A percentile compares a stretch with the other conserved stretches of the same genome.
Conservation (phyloP, 441 rosid species). For the Corymbia citriodora region DNA sequence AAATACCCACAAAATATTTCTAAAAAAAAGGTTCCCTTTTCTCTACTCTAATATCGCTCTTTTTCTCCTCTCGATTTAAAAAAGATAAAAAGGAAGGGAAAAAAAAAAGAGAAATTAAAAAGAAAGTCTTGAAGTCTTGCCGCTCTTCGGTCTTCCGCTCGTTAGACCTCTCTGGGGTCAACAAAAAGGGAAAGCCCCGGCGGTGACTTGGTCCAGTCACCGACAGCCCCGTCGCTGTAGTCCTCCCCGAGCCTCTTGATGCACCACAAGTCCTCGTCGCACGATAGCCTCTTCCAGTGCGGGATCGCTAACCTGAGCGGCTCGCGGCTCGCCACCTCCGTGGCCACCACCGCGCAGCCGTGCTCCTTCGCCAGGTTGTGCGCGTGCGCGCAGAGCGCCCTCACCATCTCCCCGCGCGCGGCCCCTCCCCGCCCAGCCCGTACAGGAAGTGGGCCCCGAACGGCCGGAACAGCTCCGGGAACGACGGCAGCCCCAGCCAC, state of each 20-base stretch:
- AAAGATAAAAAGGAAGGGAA: neutral
- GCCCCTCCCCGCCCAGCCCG: constrained; percentile 90
- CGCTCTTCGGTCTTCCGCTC: neutral
- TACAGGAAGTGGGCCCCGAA: constrained; percentile 77
- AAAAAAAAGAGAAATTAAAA: neutral
- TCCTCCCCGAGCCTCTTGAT: constrained; percentile 82
- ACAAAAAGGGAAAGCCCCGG: constrained; percentile 86
- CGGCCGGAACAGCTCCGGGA: constrained; percentile 75
- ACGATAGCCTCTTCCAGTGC: constrained; percentile 81
- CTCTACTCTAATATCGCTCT: neutral
- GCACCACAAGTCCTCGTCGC: constrained; percentile 90
- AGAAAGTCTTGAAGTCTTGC: neutral
- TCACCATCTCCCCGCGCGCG: constrained; percentile 53
- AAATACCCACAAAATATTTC: neutral
- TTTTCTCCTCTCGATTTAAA: neutral
- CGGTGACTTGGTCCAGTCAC: constrained; percentile 95
- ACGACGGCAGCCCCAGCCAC: constrained; percentile 72
- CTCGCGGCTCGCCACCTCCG: constrained; percentile 71
- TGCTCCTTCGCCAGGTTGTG: constrained; percentile 69
- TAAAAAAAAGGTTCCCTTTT: neutral
- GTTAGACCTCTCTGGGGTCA: constrained; percentile 88
- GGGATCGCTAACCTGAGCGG: constrained; percentile 79
- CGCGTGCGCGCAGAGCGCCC: constrained; percentile 61
- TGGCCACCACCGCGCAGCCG: constrained; percentile 68
- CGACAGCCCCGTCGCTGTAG: constrained; percentile 72